Conservation (phyloP, 2,329 filamentous ascomycete genomes). For the Exserohilum rostratum region DNA sequence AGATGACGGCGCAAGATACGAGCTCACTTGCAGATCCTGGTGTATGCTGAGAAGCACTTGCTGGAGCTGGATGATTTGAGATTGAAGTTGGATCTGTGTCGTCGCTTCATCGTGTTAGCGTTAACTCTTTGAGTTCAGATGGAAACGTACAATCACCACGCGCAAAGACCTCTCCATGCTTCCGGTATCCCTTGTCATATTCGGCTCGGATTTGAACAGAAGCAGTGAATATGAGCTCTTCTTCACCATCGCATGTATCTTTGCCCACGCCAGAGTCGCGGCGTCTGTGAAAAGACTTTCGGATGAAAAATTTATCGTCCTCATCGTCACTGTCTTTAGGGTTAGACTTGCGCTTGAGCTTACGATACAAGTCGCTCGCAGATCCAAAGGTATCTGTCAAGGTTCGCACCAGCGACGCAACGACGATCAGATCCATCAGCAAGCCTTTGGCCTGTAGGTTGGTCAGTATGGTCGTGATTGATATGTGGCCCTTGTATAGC, state of each 20-base stretch:
- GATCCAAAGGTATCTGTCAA: conserved; percentile 39
- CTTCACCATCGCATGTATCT: conserved; percentile 35
- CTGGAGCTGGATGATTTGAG: conserved; percentile 42
- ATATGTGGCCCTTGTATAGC: not conserved
- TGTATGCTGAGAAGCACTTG: conserved; percentile 38
- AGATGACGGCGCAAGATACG: conserved; percentile 28
- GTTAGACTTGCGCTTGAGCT: conserved; percentile 31
- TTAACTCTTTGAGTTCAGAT: not conserved
- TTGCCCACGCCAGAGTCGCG: conserved; percentile 27
- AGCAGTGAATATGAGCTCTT: conserved; percentile 34
- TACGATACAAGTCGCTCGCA: conserved; percentile 40
- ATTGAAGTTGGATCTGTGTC: conserved; percentile 38
- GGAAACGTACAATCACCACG: conserved; percentile 36
- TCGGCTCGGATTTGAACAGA: conserved; percentile 33
- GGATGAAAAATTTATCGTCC: conserved; percentile 6
- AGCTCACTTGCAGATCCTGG: conserved; percentile 33
- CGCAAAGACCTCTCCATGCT: conserved; percentile 39
- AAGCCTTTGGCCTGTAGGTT: conserved; percentile 33
- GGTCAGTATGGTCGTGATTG: conserved; percentile 2
- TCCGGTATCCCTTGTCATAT: conserved; percentile 38
- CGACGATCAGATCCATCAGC: conserved; percentile 32
- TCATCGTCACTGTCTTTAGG: conserved; percentile 22
- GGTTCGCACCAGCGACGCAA: conserved; percentile 39
- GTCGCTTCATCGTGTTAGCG: conserved; percentile 28
- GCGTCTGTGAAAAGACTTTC: conserved; percentile 9